Percentiles rank a stretch among this genome's conserved stretches.
Conservation (phyloP, 257 asterid genomes). For the Plantago ovata region DNA sequence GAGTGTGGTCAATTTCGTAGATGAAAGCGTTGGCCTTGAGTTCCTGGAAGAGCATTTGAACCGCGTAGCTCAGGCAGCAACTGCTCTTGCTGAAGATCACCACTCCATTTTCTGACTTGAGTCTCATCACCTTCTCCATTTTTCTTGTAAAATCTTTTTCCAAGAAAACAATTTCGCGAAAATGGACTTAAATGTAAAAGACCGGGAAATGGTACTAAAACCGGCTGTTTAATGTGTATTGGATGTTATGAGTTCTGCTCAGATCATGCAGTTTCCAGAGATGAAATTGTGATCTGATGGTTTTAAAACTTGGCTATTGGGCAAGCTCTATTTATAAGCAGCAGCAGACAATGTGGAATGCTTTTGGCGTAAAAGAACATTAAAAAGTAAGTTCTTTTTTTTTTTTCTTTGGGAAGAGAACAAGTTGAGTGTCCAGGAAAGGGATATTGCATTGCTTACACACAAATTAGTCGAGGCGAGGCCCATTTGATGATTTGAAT, state of each 20-base stretch:
- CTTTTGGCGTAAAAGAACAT: background rate
- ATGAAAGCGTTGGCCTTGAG: conserved; percentile 5
- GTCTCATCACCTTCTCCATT: conserved; percentile 2
- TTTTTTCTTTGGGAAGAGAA: too few relatives aligned
- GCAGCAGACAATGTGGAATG: background rate
- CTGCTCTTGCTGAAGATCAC: conserved; percentile 10
- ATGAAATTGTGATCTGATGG: conserved; percentile 2
- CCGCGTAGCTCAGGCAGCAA: conserved; percentile 9
- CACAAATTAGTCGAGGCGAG: conserved; percentile 1
- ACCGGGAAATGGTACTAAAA: too few relatives aligned
- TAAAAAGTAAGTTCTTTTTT: background rate
- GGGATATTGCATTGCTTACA: background rate
- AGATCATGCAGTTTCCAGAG: background rate
- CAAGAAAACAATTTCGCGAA: too few relatives aligned
- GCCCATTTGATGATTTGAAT: conserved; percentile 4
- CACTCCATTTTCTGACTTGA: conserved; percentile 4
- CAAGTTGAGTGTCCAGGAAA: background rate
- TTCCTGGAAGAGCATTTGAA: conserved; percentile 6
- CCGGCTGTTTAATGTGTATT: background rate
- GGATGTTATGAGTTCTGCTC: background rate
- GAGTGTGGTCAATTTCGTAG: conserved; percentile 2
- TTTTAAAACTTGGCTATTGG: background rate
- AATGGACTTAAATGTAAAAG: too few relatives aligned
- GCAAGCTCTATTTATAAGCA: background rate
- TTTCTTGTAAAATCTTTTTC: background rate